A percentile compares a stretch with the other conserved stretches of the same genome.
Conservation (phyloP, 768 basidiomycete genomes). For the Thelephora ganbajun region DNA sequence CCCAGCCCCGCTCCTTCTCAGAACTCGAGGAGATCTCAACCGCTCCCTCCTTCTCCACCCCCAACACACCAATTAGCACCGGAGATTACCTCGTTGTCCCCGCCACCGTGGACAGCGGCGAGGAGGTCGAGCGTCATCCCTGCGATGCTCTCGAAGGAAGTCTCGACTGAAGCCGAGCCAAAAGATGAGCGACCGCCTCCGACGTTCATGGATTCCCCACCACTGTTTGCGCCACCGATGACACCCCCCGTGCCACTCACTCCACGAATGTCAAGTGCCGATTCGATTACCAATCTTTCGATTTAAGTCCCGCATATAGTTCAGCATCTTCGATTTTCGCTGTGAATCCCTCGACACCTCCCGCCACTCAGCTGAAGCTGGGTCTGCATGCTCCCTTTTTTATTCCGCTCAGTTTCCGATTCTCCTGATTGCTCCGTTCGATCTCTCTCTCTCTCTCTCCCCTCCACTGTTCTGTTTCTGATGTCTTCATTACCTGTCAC, state of each 20-base stretch:
- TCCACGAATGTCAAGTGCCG: not conserved
- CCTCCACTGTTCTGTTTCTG: too few species aligned
- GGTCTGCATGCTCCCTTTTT: too few species aligned
- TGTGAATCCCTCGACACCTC: too few species aligned
- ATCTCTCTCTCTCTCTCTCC: too few species aligned
- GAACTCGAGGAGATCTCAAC: not conserved
- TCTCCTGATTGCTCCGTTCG: too few species aligned
- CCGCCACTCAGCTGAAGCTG: too few species aligned
- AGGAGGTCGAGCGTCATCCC: slow-evolving; percentile 17
- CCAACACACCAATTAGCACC: slow-evolving; percentile 16
- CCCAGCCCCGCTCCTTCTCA: not conserved
- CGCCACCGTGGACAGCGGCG: slow-evolving; percentile 49
- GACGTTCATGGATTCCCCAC: not conserved
- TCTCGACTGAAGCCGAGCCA: not conserved
- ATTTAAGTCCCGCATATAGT: not conserved
- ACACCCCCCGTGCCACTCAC: not conserved
- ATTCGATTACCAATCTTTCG: not conserved
- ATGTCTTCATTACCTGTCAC: too few species aligned
- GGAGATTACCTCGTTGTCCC: slow-evolving; percentile 39
- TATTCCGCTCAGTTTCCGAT: too few species aligned
- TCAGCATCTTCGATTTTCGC: too few species aligned
- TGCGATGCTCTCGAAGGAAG: not conserved
- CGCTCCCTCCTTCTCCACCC: too few species aligned
- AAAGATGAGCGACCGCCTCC: not conserved
- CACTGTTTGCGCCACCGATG: not conserved